Evolutionary conservation across 495 filamentous ascomycete species (phyloP), one percentile per base, ranked within the genome.

Genomic region (Aspergillus ellipticus): DNA sequence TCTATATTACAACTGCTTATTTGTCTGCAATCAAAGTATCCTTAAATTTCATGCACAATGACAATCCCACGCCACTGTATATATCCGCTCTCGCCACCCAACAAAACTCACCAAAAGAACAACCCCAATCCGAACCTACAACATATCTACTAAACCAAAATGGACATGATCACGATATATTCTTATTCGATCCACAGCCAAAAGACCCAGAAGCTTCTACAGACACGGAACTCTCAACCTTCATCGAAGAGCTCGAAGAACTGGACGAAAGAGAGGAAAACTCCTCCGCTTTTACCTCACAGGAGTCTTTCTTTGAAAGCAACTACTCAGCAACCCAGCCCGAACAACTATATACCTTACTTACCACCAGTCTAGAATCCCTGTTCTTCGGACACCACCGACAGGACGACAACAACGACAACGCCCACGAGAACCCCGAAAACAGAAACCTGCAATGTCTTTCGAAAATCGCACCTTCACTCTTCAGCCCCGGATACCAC

Each of bases 21-120:
- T 42, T 76, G 48, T 53, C 62, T 20, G 49, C 62, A 20, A 55
- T 74, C 41, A 50, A 70, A 7, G 22, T 72, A 16, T 26, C 29
- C 1, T 15, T 48, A 17, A 1, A 15, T 9, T 24, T 74, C 33
- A 51, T 61, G n/a, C 68, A 62, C 42, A 29, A 20, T 19, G 24
- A 45, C 8, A 26, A n/a, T 3, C 22, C 29, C 2, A 26, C 17
- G 9, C 33, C 33, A 26, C 42, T 39, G 31, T n/a, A 31, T 45
- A 13, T 33, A 10, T 26, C 13, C 15, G 21, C 15, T 31, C 39
- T 21, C 20, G 19, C n/a, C 29, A 28, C 49, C 1, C 16, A 29
- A 22, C 10, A n/a, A 10, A 29, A 11, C 8, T 0, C 3, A 6
- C 13, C 21, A 15, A 29, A 42, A 28, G 10, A 28, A 24, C 19